phyloP scores from a whole-genome alignment of 2,329 filamentous ascomycete species.

The Diaporthe citrichinensis region DNA sequence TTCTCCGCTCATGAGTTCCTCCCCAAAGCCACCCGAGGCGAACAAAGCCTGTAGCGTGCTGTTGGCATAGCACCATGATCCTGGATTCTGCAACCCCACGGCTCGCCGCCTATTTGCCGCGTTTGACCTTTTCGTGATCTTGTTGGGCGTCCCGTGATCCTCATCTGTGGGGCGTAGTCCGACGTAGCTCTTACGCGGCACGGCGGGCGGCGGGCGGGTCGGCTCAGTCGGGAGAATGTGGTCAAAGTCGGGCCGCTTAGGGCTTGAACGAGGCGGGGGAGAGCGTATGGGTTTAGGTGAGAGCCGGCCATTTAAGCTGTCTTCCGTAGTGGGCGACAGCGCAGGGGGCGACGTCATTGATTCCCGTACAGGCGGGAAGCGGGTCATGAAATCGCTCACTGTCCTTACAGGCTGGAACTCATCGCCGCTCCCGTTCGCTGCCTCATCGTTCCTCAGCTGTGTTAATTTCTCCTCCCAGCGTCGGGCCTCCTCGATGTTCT shows the following conservation, averaged over 20 bases:
- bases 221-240: slow-evolving; percentile 70
- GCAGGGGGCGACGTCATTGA: slow-evolving; percentile 67
- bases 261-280: slow-evolving; percentile 4
- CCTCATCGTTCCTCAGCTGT: slow-evolving; percentile 35
- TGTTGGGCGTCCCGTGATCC: slow-evolving; percentile 57
- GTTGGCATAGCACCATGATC: slow-evolving; percentile 92
- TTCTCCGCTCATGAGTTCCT: slow-evolving; percentile 71
- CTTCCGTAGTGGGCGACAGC: background rate
- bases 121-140: slow-evolving; percentile 57
- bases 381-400: slow-evolving; percentile 78
- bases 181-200: slow-evolving; percentile 82
- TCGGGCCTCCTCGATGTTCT: slow-evolving; percentile 80
- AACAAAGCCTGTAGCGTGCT: slow-evolving; percentile 88
- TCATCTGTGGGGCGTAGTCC: slow-evolving; percentile 70
- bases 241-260: slow-evolving; percentile 55
- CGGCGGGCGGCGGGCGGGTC: slow-evolving; percentile 75
- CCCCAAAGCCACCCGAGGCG: slow-evolving; percentile 77
- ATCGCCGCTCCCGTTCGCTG: slow-evolving; percentile 8
- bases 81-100: slow-evolving; percentile 83
- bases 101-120: slow-evolving; percentile 65
- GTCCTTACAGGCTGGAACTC: slow-evolving; percentile 34
- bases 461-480: slow-evolving; percentile 82
- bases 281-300: slow-evolving; percentile 24
- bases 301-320: slow-evolving; percentile 36
- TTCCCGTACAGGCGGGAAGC: slow-evolving; percentile 79